Percentiles rank a stretch among this genome's conserved stretches.
Conservation (phyloP, 2,329 filamentous ascomycete species). For the Emericellopsis atlantica region DNA sequence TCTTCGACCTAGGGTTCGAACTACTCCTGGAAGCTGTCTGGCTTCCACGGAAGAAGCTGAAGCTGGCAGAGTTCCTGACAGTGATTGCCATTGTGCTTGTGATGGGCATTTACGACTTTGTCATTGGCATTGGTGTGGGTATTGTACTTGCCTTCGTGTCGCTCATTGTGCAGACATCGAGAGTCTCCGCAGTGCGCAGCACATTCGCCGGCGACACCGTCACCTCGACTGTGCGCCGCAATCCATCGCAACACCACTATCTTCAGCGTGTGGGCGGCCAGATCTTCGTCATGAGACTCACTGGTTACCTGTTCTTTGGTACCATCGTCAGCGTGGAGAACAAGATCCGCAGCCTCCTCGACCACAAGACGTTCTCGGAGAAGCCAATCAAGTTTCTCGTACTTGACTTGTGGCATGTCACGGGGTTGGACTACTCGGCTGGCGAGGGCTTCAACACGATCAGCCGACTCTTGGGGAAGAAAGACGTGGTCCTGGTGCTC, state of each 20-base stretch:
- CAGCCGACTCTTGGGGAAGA: conserved; percentile 67
- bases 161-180: conserved; percentile 82
- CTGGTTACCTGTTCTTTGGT: conserved; percentile 95
- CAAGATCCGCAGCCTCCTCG: conserved; percentile 68
- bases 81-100: conserved; percentile 82
- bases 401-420: conserved; percentile 79
- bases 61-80: conserved; percentile 78
- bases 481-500: conserved; percentile 68
- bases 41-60: conserved; percentile 78
- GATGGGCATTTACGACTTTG: conserved; percentile 96
- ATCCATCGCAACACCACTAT: conserved; percentile 79
- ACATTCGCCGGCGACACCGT: conserved; percentile 85
- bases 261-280: conserved; percentile 76
- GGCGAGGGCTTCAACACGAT: conserved; percentile 92
- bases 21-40: conserved; percentile 80
- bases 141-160: conserved; percentile 86
- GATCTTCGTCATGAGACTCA: conserved; percentile 82
- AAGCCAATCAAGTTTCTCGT: conserved; percentile 82
- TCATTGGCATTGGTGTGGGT: conserved; percentile 82
- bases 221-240: conserved; percentile 82
- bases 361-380: conserved; percentile 65
- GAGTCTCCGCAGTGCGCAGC: conserved; percentile 76
- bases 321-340: conserved; percentile 94
- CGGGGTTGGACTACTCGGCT: conserved; percentile 88
- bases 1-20: conserved; percentile 91